Base-by-base conservation (phyloP, 192 early-diverging fungal genomes). In the Geosiphon pyriformis region DNA sequence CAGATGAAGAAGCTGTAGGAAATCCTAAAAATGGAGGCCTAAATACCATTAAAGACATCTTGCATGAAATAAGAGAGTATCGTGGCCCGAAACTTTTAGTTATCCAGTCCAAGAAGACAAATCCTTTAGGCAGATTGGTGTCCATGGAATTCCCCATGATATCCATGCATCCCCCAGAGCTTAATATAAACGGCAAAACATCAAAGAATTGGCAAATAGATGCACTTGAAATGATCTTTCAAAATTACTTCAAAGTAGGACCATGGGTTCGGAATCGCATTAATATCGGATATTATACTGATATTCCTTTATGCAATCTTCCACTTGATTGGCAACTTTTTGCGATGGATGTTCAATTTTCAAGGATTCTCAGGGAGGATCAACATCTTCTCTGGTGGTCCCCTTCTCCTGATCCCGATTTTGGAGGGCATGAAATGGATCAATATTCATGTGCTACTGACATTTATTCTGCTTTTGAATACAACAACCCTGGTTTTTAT, bases 251-350 rank as follows among this genome's bases (percentile, higher is more conserved):
- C 47, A 78, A 85, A 50, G 70, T 94, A 42, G 82, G 88, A 67
- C 77, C 77, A 50, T 95, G 88, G 79, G 67, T 96, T 47, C 76
- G 81, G 29, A 87, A 92, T 54, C 83, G 87, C 32, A 74, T 94
- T 15, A 78, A 82, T 1, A 78, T 92, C 52, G 74, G 94, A 29
- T 78, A 90, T 56, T 96, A 94, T 70, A 78, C 89, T 1, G 86
- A 94, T 69, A 78, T 95, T 0, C 97, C 97, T 1, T 64, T 99
- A 17, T 92, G 95, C 67, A 99, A 99, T 72, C 83, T 99, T 61
- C 79, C 80, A 0, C 80, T 88, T 49, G 94, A 98, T 63, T 87
- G 89, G 17, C 80, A 88, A 29, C 54, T 96, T 20, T 95, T 90
- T 52, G 70, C 93, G 30, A 78, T 90, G 0, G 97, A 99, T 71